Percentiles rank a stretch among this genome's conserved stretches.
Evolutionary conservation across 2,329 filamentous ascomycete genomes (phyloP).

Genomic region (Catunica adiposa): DNA sequence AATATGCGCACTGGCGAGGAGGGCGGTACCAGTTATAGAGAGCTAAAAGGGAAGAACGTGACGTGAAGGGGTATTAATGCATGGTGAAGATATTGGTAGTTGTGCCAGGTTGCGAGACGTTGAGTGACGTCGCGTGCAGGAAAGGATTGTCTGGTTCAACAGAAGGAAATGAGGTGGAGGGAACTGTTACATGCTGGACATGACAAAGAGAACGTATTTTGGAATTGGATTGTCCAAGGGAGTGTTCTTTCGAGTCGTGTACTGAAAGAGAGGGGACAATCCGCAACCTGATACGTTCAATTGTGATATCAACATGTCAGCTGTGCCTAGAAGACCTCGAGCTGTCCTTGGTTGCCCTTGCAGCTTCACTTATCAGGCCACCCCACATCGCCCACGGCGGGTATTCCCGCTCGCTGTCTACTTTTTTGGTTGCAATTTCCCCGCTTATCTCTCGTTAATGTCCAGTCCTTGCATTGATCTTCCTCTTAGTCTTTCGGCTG

Average conservation of each 20-base stretch:
- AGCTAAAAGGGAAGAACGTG: no score
- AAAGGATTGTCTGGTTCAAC: not conserved
- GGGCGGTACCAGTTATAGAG: no score
- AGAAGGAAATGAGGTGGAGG: not conserved
- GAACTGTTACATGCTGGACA: not conserved
- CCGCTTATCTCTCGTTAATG: not conserved
- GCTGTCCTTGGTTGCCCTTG: not conserved
- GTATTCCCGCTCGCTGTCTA: not conserved
- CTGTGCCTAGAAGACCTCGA: not conserved
- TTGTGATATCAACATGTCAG: no score
- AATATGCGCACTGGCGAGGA: not conserved
- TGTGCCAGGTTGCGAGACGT: constrained; percentile 2
- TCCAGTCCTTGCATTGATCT: not conserved
- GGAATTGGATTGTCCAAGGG: no score
- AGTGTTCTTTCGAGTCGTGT: no score
- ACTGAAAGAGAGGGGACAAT: no score
- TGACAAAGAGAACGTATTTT: not conserved
- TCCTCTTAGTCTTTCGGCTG: not conserved
- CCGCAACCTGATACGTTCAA: no score
- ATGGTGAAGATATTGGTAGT: not conserved
- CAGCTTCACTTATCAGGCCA: not conserved
- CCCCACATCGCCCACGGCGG: not conserved
- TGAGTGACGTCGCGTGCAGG: constrained; percentile 4
- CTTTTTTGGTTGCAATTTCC: not conserved
- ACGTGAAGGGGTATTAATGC: no score